phyloP scores from a whole-genome alignment of 139 green algal species.

The Haematococcus lacustris region DNA sequence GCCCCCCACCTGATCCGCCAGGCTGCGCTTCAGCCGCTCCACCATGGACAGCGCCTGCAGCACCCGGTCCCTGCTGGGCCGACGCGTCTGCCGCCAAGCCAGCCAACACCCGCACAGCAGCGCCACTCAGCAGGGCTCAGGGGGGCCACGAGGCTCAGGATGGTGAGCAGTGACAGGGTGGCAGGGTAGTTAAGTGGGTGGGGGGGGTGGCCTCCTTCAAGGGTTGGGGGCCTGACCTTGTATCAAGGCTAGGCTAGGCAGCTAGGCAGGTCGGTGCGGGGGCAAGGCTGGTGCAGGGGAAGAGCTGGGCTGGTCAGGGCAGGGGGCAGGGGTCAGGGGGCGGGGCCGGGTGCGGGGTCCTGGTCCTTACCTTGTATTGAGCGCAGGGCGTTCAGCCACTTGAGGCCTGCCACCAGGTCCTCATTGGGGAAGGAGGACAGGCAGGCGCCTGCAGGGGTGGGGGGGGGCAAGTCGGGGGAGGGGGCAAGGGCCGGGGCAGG shows the following conservation, averaged over 20 bases:
- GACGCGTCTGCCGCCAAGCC: conserved; percentile 6
- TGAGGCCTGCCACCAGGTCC: conserved; percentile 26
- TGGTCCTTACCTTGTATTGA: not conserved
- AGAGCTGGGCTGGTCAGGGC: not conserved
- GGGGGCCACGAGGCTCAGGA: not conserved
- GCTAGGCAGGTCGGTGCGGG: not conserved
- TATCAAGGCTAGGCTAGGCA: not conserved
- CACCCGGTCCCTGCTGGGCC: conserved; percentile 19
- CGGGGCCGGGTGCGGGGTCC: not conserved
- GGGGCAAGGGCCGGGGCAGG: too few species aligned
- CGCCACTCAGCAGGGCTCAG: not conserved
- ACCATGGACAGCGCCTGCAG: conserved; percentile 49
- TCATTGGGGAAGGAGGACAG: conserved; percentile 27
- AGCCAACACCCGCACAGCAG: not conserved
- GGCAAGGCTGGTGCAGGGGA: not conserved
- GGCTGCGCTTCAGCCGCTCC: conserved; percentile 52
- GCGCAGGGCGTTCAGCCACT: conserved; percentile 21
- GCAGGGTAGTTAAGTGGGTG: not conserved
- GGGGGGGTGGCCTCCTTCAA: too few species aligned
- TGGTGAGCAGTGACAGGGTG: not conserved
- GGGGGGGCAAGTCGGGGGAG: too few species aligned
- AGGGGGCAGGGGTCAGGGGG: not conserved
- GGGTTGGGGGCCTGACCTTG: not conserved
- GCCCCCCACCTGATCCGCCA: conserved; percentile 35
- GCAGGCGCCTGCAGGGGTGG: not conserved